Evolutionary conservation across 148 eudicot species (phyloP).

Genomic region (Simmondsia chinensis): DNA sequence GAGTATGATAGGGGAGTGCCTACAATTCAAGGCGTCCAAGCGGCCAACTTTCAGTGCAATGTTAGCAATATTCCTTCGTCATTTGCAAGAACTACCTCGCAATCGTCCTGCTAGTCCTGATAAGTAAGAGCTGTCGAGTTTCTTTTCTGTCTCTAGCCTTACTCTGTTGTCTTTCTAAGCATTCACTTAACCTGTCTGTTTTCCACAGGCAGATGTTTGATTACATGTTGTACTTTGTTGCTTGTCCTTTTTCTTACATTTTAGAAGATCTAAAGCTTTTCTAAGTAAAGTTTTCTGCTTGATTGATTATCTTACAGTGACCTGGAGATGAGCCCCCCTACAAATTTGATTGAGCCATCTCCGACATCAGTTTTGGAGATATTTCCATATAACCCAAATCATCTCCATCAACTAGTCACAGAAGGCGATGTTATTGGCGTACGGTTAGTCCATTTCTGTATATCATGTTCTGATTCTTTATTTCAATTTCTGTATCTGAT

Average conservation of each 20-base stretch:
- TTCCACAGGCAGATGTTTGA: too few relatives aligned
- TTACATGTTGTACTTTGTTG: too few relatives aligned
- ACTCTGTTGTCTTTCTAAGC: too few relatives aligned
- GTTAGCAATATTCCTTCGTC: slow-evolving; percentile 80
- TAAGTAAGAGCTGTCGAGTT: slow-evolving; percentile 33
- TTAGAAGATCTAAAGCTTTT: too few relatives aligned
- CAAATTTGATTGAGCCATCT: slow-evolving; percentile 45
- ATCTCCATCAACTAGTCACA: slow-evolving; percentile 62
- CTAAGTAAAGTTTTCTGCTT: too few relatives aligned
- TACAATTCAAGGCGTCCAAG: slow-evolving; percentile 75
- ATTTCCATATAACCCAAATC: slow-evolving; percentile 47
- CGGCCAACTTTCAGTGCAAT: slow-evolving; percentile 87
- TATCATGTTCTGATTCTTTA: not conserved
- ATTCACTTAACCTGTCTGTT: too few relatives aligned
- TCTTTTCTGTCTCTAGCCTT: not conserved
- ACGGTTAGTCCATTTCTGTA: slow-evolving; percentile 40
- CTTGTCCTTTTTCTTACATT: not conserved
- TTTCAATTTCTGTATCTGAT: slow-evolving; percentile 7
- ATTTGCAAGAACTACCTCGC: slow-evolving; percentile 85
- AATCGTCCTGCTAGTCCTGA: slow-evolving; percentile 91
- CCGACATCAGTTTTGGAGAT: slow-evolving; percentile 43
- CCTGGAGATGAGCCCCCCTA: slow-evolving; percentile 25
- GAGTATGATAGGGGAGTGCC: slow-evolving; percentile 98
- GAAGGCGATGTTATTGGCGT: slow-evolving; percentile 79
- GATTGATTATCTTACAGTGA: slow-evolving; percentile 36